Evolutionary conservation across 1,284 basidiomycete genomes (phyloP), one percentile per base, ranked within the genome.

Genomic region (Gomphus sp.): DNA sequence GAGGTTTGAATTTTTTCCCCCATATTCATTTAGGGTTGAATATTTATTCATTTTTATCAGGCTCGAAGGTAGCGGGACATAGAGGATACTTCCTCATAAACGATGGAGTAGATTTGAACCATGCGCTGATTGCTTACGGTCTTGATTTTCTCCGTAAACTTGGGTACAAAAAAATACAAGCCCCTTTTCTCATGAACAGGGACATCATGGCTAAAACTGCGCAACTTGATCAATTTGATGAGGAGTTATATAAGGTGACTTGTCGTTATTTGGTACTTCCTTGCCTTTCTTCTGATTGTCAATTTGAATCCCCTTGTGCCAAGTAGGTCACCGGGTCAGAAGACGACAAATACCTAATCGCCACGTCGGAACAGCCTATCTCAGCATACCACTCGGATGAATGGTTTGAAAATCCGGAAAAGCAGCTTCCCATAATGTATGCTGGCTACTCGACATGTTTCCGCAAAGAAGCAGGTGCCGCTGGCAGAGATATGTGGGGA

Each of bases 111-210:
- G 96, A 98, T 74, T 85, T 99, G 53, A 99, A 98, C 73, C 95
- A 96, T 73, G 96, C 97, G 0, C 78, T 99, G 60, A 93, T 99
- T 74, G 85, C 87, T 62, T 98, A 99, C 69, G 94, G 93, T 1
- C 85, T 99, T 62, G 91, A 98, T 70, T 99, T 97, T 72, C 77
- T 99, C 60, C 81, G 93, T 49, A 84, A 81, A 62, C 80, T 80
- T 55, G 81, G 80, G 1, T 98, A 90, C 82, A 96, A 89, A 76
- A 98, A 97, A 76, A 85, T 98, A 62, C 93, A 96, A 73, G 92
- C 95, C 1, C 96, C 96, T 0, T 99, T 98, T 77, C 90, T 99
- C 80, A 98, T 99, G 91, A 93, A 94, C 76, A 97, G 95, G 74
- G 91, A 96, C 51, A 81, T 91, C 67, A 99, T 99, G 97, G 85